Conservation (phyloP, 2,329 filamentous ascomycete genomes). For the Cordyceps cateniannulata region DNA sequence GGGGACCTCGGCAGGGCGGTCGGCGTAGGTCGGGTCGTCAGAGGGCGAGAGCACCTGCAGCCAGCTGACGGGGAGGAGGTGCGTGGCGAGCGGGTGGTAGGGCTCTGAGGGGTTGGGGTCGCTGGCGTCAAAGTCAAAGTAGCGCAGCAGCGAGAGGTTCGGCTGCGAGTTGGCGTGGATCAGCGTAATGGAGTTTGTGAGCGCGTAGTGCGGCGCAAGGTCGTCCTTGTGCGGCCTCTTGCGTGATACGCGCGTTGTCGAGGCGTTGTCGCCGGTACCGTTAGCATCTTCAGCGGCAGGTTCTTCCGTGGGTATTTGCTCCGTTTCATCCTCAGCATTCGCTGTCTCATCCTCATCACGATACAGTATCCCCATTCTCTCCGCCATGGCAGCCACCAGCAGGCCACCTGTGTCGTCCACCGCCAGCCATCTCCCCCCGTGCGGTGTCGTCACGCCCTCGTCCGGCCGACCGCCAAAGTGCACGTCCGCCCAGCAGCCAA, state of each 20-base stretch:
- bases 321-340: neutral
- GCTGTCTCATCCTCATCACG: conserved; percentile 24
- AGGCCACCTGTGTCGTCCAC: conserved; percentile 84
- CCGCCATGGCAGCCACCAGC: conserved; percentile 75
- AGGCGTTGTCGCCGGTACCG: neutral
- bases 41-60: conserved; percentile 78
- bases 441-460: conserved; percentile 21
- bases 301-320: neutral
- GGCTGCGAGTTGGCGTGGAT: conserved; percentile 79
- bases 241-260: conserved; percentile 15
- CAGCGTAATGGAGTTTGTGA: conserved; percentile 71
- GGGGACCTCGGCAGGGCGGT: conserved; percentile 53
- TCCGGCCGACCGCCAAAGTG: conserved; percentile 48
- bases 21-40: conserved; percentile 65
- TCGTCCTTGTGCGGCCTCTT: conserved; percentile 35
- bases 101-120: conserved; percentile 51
- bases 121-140: conserved; percentile 76
- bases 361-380: conserved; percentile 79
- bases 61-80: conserved; percentile 84
- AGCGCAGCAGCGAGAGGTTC: conserved; percentile 80
- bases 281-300: conserved; percentile 11
- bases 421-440: conserved; percentile 61
- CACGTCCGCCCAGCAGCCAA: conserved; percentile 86
- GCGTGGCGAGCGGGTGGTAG: conserved; percentile 72
- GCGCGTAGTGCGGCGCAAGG: conserved; percentile 58